phyloP scores from a whole-genome alignment of 306 rosid species.

The Vicia faba region DNA sequence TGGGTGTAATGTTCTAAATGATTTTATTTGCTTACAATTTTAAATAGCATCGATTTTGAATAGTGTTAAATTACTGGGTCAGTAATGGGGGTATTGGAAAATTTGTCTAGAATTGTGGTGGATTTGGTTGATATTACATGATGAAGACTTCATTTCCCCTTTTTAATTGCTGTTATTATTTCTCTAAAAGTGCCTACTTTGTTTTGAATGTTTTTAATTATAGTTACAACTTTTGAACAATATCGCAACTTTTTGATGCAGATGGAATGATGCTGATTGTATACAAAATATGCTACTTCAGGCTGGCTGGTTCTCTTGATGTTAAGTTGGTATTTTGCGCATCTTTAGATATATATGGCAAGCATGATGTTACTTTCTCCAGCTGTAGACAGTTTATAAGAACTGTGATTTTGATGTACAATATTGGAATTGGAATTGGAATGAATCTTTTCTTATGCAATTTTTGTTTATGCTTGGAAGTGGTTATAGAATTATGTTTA shows the following conservation, averaged over 20 bases:
- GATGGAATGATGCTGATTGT: conserved; percentile 47
- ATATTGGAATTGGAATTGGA: conserved; percentile 41
- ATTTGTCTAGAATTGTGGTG: conserved; percentile 2
- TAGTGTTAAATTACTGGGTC: conserved; percentile 12
- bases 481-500: background rate
- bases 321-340: conserved; percentile 25
- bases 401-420: conserved; percentile 30
- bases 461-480: background rate
- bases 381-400: conserved; percentile 35
- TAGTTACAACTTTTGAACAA: conserved; percentile 23
- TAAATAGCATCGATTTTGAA: conserved; percentile 1
- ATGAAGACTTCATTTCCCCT: background rate
- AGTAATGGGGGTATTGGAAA: conserved; percentile 6
- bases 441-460: conserved; percentile 14
- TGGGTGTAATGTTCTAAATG: background rate
- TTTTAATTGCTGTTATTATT: background rate
- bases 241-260: conserved; percentile 41
- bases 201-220: conserved; percentile 9
- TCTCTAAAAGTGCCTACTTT: background rate
- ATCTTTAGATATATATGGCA: conserved; percentile 17
- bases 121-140: conserved; percentile 3
- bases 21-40: background rate
- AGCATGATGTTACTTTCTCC: conserved; percentile 37
- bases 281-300: conserved; percentile 17
- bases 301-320: conserved; percentile 29